Evolutionary conservation across 441 rosid genomes (phyloP), one percentile per base, ranked within the genome.

Genomic region (Populus tomentosa): DNA sequence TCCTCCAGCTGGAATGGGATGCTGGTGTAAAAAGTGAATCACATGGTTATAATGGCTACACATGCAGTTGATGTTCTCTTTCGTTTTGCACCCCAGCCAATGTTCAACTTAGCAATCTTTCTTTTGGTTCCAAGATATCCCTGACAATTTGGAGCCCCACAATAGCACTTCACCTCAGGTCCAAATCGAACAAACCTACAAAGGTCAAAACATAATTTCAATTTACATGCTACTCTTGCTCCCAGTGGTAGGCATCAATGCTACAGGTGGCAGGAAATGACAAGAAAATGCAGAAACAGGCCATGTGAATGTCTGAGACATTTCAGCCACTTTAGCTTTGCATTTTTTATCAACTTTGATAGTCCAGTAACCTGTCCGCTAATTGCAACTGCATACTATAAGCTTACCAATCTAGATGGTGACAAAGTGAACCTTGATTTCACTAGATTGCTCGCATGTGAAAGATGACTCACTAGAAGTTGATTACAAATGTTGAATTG

Each of bases 111-210:
- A 36, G 80, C 75, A 6, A 92, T 83, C 86, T 92, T 93, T 78
- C 79, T 91, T 84, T 88, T 92, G 75, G 85, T 87, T 67, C 98
- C 98, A 3, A 95, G 94, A 80, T 80, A 89, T 26, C 97, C 99
- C 59, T 92, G 96, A 79, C 98, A 95, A 63, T 86, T 88, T 30
- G 82, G 40, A 33, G 98, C 90, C 10, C 98, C 94, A 71, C 99
- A 95, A 30, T 87, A 75, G 82, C 98, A 95, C 85, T 80, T 88
- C 78, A 90, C 98, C 81, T 95, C 98, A 3, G 94, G 88, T 77
- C 99, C 99, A 82, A 93, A 95, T 83, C 91, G 97, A 67, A 95
- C 92, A 88, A 93, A 95, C 84, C 98, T 95, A 77, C 85, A 83
- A 63, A 75, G 59, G 56, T 50, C 66, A 68, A 70, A 76, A 74